Evolutionary conservation across 169 alveolate genomes (phyloP).

Genomic region (Eimeria maxima): DNA sequence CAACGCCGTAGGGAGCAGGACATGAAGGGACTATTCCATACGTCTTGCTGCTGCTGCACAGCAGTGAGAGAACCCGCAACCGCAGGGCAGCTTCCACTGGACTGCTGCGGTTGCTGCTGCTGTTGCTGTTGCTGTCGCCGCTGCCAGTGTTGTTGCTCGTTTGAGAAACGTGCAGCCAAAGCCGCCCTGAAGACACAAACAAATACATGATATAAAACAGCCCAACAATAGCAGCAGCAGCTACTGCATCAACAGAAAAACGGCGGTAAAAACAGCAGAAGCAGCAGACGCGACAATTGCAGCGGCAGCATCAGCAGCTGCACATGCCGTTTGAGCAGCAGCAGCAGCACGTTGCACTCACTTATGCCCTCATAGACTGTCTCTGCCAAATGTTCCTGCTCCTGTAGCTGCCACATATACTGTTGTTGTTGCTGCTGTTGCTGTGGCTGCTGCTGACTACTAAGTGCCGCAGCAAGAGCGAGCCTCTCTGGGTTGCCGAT

Average conservation of each 20-base stretch:
- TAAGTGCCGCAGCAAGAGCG: background rate
- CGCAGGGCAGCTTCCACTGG: background rate
- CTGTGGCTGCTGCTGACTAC: background rate
- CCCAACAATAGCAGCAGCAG: too few relatives aligned
- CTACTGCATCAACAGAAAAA: background rate
- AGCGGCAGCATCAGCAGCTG: too few relatives aligned
- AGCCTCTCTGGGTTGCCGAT: constrained; percentile 39
- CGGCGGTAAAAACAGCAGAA: too few relatives aligned
- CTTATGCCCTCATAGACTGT: background rate
- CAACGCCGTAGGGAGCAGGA: background rate
- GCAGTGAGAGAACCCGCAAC: constrained; percentile 31
- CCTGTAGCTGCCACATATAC: background rate
- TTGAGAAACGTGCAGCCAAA: background rate
- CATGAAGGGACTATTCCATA: background rate
- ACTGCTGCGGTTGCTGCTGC: background rate
- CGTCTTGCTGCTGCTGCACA: constrained; percentile 12
- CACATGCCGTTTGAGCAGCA: background rate
- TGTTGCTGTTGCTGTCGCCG: background rate
- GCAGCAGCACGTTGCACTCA: background rate
- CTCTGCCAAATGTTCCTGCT: background rate
- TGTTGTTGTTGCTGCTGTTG: background rate
- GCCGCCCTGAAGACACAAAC: constrained; percentile 3
- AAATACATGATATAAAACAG: too few relatives aligned
- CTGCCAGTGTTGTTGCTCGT: background rate
- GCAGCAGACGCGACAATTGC: too few relatives aligned